Evolutionary conservation across 2,329 filamentous ascomycete genomes (phyloP).

Genomic region (Phialocephala subalpina): DNA sequence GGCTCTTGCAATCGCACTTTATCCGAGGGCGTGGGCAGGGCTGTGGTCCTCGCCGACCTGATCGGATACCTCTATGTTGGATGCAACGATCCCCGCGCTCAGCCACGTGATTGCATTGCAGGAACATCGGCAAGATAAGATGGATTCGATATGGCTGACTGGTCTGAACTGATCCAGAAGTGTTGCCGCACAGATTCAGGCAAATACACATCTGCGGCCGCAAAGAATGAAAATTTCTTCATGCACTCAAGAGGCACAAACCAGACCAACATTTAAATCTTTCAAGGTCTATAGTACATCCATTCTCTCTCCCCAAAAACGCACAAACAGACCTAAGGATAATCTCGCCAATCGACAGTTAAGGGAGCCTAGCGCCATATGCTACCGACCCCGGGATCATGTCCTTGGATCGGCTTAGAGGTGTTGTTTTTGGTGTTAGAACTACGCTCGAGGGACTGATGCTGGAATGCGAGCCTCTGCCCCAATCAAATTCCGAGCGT

Average conservation of each 20-base stretch:
- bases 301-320: background rate
- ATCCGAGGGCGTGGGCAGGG: background rate
- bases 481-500: too few relatives aligned
- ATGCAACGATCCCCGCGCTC: background rate
- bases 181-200: background rate
- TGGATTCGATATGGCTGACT: background rate
- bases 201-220: background rate
- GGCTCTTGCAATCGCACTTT: background rate
- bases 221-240: background rate
- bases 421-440: too few relatives aligned
- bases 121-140: slow-evolving; percentile 6
- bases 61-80: background rate
- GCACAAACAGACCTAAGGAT: background rate
- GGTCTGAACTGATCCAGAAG: background rate
- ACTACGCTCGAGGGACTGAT: too few relatives aligned
- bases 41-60: background rate
- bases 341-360: background rate
- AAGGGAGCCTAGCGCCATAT: background rate
- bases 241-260: slow-evolving; percentile 1
- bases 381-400: background rate
- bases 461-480: too few relatives aligned
- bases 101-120: slow-evolving; percentile 6
- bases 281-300: background rate
- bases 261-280: background rate
- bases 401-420: background rate